Base-by-base conservation (phyloP, 352 stramenopile genomes). In the Globisporangium cystogenes region DNA sequence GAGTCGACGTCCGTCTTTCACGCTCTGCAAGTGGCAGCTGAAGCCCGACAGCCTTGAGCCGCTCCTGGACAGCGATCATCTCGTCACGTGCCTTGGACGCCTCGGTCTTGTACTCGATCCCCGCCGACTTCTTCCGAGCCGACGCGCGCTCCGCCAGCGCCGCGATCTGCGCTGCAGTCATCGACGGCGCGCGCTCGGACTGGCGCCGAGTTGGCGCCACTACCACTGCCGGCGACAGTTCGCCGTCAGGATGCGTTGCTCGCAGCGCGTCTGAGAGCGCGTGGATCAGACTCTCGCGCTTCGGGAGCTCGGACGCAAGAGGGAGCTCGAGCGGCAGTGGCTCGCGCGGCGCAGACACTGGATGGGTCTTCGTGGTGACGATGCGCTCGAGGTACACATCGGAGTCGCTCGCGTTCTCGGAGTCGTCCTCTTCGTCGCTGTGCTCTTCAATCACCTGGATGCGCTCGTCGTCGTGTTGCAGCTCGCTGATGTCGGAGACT, bases 371-470 rank as follows among this genome's bases (percentile, higher is more conserved):
- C 29, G 31, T 23, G 6, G 42, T 36, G 7, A 36, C 43, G 24
- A 52, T 27, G 20, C 55, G 47, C 21, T 57, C 55, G 8, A 57
- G 37, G 12, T 51, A 55, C 7, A 51, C 48, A 29, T 61, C 55
- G 16, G 21, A 29, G 31, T 69, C 44, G n/a, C 37, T 59, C 7
- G 51, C 54, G 15, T 42, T 58, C 8, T 21, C 36, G 4, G 43
- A 42, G 8, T 47, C 56, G 26, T 55, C 26, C 10, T 51, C 54
- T 5, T 66, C 59, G 33, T 50, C 41, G 20, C 58, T 59, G 4
- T 60, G 41, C n/a, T 64, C 42, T 12, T 58, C 52, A n/a, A 58
- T 46, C 21, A 52, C 42, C 6, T 52, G 52, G 43, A 58, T 58
- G n/a, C 33, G 52, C 24, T 47, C 52, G 4, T 21, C 31, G 24